Evolutionary conservation across 176 grass and related monocot species (phyloP).

Genomic region (Aegilops sharonensis): DNA sequence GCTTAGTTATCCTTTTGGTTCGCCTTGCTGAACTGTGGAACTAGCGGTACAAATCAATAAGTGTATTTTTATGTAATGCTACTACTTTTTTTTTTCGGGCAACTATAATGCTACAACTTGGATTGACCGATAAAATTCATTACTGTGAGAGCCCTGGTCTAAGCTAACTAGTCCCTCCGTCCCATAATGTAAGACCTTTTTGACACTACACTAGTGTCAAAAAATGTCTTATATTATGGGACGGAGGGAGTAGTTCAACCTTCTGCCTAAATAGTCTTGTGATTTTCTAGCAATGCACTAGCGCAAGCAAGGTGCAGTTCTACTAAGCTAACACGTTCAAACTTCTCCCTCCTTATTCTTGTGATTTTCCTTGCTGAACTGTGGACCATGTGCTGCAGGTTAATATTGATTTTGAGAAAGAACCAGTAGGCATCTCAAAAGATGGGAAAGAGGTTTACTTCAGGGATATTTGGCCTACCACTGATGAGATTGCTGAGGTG

Average conservation of each 20-base stretch:
- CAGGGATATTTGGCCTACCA: constrained; percentile 82
- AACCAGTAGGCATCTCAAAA: constrained; percentile 82
- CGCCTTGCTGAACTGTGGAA: neutral
- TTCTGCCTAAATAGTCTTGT: neutral
- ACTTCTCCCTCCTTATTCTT: neutral
- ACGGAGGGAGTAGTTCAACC: neutral
- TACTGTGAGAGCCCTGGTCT: neutral
- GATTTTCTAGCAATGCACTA: neutral
- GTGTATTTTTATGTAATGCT: neutral
- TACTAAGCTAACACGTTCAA: neutral
- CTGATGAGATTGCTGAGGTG: constrained; percentile 83
- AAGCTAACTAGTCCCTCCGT: neutral
- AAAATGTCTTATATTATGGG: too few relatives aligned
- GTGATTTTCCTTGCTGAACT: constrained; percentile 9
- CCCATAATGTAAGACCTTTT: too few relatives aligned
- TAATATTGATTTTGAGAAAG: constrained; percentile 96
- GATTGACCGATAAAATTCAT: neutral
- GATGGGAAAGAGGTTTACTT: constrained; percentile 95
- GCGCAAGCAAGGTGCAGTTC: neutral
- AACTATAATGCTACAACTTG: neutral
- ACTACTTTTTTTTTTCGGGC: too few relatives aligned
- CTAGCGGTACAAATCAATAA: neutral
- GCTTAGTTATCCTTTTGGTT: neutral
- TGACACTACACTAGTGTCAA: too few relatives aligned
- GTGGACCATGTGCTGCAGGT: constrained; percentile 47